phyloP scores from a whole-genome alignment of 768 basidiomycete genomes.

The Boletus barrowsii region DNA sequence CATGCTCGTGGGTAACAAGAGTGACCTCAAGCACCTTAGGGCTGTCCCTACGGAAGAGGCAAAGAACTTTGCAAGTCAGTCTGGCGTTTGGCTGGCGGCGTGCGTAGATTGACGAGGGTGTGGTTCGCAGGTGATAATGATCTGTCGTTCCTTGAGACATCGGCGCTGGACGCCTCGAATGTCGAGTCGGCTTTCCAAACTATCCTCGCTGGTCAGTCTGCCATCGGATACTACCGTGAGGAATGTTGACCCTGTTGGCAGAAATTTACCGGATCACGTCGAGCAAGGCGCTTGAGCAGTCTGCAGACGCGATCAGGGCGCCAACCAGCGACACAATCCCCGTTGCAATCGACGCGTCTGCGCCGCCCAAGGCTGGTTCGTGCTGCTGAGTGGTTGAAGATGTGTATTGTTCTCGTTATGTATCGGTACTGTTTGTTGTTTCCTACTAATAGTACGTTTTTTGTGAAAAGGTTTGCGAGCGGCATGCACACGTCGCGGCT shows the following conservation, averaged over 20 bases:
- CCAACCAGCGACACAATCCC: slow-evolving; percentile 81
- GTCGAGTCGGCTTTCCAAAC: slow-evolving; percentile 98
- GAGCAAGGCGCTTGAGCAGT: slow-evolving; percentile 89
- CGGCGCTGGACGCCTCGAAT: slow-evolving; percentile 98
- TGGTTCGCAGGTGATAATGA: slow-evolving; percentile 73
- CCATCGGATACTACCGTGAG: background rate
- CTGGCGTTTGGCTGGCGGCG: slow-evolving; percentile 23
- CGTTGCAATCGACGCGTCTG: slow-evolving; percentile 65
- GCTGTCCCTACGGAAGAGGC: slow-evolving; percentile 98
- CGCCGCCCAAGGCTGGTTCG: slow-evolving; percentile 49
- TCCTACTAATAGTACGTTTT: slow-evolving; percentile 21
- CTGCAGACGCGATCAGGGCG: slow-evolving; percentile 72
- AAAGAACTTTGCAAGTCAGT: slow-evolving; percentile 78
- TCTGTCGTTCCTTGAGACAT: slow-evolving; percentile 96
- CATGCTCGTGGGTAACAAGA: slow-evolving; percentile 98
- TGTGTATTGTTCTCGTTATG: slow-evolving; percentile 17
- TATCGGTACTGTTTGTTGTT: slow-evolving; percentile 27
- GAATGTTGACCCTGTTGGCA: slow-evolving; percentile 29
- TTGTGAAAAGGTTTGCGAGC: too few species aligned
- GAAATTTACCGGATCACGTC: slow-evolving; percentile 99
- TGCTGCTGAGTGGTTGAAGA: slow-evolving; percentile 51
- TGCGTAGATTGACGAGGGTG: slow-evolving; percentile 1
- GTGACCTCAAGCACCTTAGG: slow-evolving; percentile 95
- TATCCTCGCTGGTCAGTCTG: slow-evolving; percentile 77
- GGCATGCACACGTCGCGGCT: too few species aligned